These are phyloP conservation scores for Microdochium bolleyi DNA, from an alignment of 2,329 filamentous ascomycete genomes.

Conservation along the genomic window DNA sequence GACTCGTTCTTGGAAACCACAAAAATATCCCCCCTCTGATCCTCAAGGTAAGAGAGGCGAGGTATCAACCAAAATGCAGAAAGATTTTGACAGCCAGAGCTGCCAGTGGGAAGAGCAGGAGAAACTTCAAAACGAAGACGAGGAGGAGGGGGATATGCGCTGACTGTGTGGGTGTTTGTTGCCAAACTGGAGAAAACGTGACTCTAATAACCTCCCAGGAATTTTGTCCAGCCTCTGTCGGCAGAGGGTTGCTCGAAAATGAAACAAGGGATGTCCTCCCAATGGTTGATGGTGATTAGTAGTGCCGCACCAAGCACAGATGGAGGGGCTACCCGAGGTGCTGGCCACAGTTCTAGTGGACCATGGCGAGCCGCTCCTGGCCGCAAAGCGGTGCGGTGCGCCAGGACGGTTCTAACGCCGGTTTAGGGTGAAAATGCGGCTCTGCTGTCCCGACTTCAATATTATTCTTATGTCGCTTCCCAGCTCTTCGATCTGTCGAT, in stretches of 20 bases:
- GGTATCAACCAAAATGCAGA: too few relatives aligned
- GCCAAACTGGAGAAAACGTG: conserved; percentile 15
- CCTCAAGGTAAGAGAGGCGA: conserved; percentile 4
- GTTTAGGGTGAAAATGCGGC: too few relatives aligned
- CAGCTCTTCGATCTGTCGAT: too few relatives aligned
- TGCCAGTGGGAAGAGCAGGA: conserved; percentile 4
- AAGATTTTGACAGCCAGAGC: conserved; percentile 1
- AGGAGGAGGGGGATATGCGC: conserved; percentile 9
- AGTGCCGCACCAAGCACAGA: background rate
- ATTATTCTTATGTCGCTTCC: too few relatives aligned
- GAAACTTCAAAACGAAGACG: conserved; percentile 8
- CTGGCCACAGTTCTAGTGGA: too few relatives aligned
- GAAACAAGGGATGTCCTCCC: background rate
- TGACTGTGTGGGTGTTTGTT: conserved; percentile 14
- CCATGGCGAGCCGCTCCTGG: too few relatives aligned
- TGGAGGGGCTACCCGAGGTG: background rate
- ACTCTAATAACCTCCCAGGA: conserved; percentile 1
- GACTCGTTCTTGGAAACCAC: conserved; percentile 5
- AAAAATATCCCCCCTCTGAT: background rate
- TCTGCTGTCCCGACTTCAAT: too few relatives aligned
- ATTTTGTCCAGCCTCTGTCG: background rate
- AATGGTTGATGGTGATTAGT: background rate
- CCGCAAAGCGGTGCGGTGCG: too few relatives aligned
- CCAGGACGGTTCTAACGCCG: too few relatives aligned
- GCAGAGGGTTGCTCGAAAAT: background rate